Evolutionary conservation across 768 basidiomycete species (phyloP).

Genomic region (Stropharia rugosoannulata): DNA sequence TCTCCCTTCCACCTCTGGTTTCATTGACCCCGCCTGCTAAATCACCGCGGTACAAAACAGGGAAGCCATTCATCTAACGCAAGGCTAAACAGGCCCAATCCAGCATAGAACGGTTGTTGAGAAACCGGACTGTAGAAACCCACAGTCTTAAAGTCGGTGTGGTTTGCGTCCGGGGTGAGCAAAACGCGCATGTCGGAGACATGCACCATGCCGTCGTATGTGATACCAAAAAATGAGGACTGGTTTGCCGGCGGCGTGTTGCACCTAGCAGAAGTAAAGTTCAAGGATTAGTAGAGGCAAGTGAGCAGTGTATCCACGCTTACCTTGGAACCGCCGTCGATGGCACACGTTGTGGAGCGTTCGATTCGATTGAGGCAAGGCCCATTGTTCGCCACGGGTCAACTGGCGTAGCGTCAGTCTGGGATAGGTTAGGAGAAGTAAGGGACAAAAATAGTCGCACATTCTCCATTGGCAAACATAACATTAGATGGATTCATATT

Average conservation of each 20-base stretch:
- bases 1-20: no score
- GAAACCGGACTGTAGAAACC: constrained; percentile 50
- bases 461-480: constrained; percentile 50
- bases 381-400: constrained; percentile 55
- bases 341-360: constrained; percentile 41
- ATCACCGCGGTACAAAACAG: constrained; percentile 28
- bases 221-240: constrained; percentile 43
- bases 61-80: constrained; percentile 50
- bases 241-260: constrained; percentile 29
- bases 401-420: constrained; percentile 24
- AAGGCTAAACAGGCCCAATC: constrained; percentile 43
- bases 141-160: constrained; percentile 45
- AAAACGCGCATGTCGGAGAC: constrained; percentile 49
- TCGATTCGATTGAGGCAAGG: constrained; percentile 45
- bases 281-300: background rate
- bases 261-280: constrained; percentile 26
- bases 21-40: no score
- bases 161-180: constrained; percentile 45
- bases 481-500: constrained; percentile 48
- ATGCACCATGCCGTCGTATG: constrained; percentile 47
- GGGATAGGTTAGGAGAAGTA: background rate
- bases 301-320: constrained; percentile 5
- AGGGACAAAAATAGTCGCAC: constrained; percentile 21
- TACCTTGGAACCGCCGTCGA: constrained; percentile 37
- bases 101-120: constrained; percentile 44